These are phyloP conservation scores for Aspergillus persii DNA, from an alignment of 2,329 filamentous ascomycete genomes.

Conservation along the genomic window DNA sequence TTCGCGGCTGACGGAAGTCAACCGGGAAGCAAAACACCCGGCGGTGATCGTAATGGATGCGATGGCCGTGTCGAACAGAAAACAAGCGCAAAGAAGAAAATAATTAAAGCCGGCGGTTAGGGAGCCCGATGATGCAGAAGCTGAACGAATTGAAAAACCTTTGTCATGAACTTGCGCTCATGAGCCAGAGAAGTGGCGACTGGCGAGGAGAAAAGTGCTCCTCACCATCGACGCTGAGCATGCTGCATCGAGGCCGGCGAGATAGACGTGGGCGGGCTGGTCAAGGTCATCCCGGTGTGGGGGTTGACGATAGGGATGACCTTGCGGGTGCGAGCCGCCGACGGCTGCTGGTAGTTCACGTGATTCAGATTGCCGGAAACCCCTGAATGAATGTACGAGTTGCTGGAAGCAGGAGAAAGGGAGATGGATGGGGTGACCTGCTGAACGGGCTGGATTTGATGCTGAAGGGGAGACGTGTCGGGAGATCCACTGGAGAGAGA, in stretches of 20 bases:
- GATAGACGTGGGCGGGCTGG: conserved; percentile 77
- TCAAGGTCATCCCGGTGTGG: conserved; percentile 80
- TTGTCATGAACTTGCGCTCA: conserved; percentile 29
- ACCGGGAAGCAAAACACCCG: conserved; percentile 16
- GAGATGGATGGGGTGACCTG: conserved; percentile 70
- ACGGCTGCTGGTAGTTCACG: conserved; percentile 86
- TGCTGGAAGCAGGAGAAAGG: conserved; percentile 62
- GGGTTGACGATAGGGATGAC: conserved; percentile 98
- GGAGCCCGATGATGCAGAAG: conserved; percentile 39
- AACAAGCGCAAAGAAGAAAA: conserved; percentile 27
- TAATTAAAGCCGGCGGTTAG: conserved; percentile 38
- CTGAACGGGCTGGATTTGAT: conserved; percentile 69
- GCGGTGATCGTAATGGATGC: conserved; percentile 26
- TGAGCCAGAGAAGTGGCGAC: conserved; percentile 22
- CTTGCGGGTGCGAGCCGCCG: conserved; percentile 85
- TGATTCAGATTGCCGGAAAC: conserved; percentile 64
- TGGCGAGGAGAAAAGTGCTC: conserved; percentile 14
- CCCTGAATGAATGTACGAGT: conserved; percentile 62
- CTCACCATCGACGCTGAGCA: conserved; percentile 44
- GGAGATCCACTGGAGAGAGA: conserved; percentile 94
- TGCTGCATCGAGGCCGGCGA: conserved; percentile 63
- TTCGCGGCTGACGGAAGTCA: neutral
- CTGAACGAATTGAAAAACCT: conserved; percentile 29
- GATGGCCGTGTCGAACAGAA: conserved; percentile 29
- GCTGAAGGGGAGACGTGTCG: conserved; percentile 84